phyloP scores from a whole-genome alignment of 2,329 filamentous ascomycete genomes.

The Sclerotinia nivalis region DNA sequence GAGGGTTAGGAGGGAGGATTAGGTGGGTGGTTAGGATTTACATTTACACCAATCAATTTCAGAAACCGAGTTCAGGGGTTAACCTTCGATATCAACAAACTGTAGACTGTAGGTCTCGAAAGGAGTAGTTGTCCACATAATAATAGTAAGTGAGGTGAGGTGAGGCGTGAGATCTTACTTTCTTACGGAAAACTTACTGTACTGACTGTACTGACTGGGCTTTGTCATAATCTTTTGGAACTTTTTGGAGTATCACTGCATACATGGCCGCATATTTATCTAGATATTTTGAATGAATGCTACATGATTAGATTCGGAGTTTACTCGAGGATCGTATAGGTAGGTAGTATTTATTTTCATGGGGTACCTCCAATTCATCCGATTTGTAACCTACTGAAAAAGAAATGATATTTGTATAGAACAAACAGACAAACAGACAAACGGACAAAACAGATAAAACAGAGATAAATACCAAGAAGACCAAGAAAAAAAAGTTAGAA shows the following conservation, averaged over 20 bases:
- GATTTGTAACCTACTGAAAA: neutral
- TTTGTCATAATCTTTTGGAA: neutral
- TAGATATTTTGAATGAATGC: neutral
- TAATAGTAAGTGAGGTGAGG: too few relatives aligned
- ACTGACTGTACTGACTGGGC: neutral
- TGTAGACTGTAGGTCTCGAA: neutral
- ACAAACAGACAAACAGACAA: too few relatives aligned
- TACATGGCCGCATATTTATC: neutral
- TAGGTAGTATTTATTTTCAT: neutral
- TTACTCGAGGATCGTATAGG: neutral
- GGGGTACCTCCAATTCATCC: neutral
- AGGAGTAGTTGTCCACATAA: neutral
- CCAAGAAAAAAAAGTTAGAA: neutral
- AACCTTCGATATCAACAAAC: slow-evolving; percentile 14
- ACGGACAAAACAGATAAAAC: neutral
- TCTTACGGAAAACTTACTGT: neutral
- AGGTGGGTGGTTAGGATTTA: slow-evolving; percentile 10
- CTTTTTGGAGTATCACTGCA: neutral
- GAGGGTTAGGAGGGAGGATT: neutral
- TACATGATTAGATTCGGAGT: neutral
- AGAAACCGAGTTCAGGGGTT: slow-evolving; percentile 3
- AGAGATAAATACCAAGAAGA: neutral
- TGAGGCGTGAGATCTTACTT: slow-evolving; percentile 1
- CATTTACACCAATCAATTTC: neutral
- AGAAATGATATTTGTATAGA: neutral